Evolutionary conservation across 208 protist genomes (phyloP).

Genomic region (Histomonas meleagridis): DNA sequence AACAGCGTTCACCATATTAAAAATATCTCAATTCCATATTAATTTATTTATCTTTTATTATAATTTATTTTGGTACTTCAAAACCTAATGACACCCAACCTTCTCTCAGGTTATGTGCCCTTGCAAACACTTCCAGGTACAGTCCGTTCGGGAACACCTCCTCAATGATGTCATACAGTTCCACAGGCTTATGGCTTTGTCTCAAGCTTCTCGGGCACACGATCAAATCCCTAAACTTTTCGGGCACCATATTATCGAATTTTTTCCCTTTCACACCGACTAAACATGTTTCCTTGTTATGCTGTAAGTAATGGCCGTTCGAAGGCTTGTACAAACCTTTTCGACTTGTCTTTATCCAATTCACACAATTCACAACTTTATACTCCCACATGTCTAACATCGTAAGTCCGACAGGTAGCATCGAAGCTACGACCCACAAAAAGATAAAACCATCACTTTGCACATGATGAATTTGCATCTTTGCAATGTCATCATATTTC

Average conservation of each 20-base stretch:
- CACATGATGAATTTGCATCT: neutral
- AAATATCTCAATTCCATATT: no score
- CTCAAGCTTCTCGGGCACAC: neutral
- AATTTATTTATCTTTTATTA: no score
- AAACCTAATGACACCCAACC: conserved; percentile 1
- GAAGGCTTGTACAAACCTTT: neutral
- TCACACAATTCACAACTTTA: neutral
- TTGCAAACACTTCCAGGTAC: conserved; percentile 6
- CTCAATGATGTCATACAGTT: conserved; percentile 19
- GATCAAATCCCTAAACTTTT: neutral
- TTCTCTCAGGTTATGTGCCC: neutral
- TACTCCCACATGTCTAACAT: conserved; percentile 34
- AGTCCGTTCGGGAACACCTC: neutral
- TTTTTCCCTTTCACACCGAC: conserved; percentile 13
- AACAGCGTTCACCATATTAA: no score
- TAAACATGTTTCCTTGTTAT: conserved; percentile 23
- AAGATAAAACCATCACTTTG: conserved; percentile 18
- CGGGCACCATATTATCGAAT: neutral
- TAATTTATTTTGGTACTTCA: neutral
- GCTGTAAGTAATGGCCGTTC: conserved; percentile 10
- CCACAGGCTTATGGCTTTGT: conserved; percentile 7
- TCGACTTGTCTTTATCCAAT: conserved; percentile 11
- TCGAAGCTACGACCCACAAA: neutral
- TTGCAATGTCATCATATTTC: neutral
- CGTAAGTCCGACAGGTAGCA: neutral